Base-by-base conservation (phyloP, 768 basidiomycete genomes). In the Russula sp. region DNA sequence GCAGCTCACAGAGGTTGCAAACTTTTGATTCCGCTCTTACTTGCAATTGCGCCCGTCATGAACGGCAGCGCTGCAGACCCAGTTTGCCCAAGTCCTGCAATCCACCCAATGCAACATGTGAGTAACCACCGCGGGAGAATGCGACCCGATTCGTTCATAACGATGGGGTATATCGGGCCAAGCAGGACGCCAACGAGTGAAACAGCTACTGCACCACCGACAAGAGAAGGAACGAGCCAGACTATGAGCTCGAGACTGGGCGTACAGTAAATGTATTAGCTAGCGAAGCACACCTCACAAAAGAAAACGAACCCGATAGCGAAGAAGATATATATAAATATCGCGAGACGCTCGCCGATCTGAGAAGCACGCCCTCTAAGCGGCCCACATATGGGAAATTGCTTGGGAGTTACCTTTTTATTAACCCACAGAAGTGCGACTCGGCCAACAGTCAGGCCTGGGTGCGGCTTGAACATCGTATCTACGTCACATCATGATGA, bases 171-270 rank as follows among this genome's bases (percentile, higher is more conserved):
- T 61, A 80, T 73, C 16, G 80, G 81, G 0, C 81, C 82, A 27
- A 84, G 73, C 40, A 80, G 68, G 16, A 84, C 57, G 48, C 86
- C 86, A 45, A 85, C 73, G 42, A 87, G 71, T 2, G 83, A 75
- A 52, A 82, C 78, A 13, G 80, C 77, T 6, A 87, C 73, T 0
- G 82, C 85, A 47, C 78, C 78, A 20, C 78, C 81, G 32, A 84
- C 72, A 49, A 88, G 71, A 5, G 76, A 78, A 1, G 82, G 80
- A 0, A 81, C 80, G 4, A 81, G 73, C 86, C 86, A 87, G 10
- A 87, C 73, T 39, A 81, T 71, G 42, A 87, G 68, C 65, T 86
- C 80, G 32, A 87, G 73, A 14, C 79, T 83, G 62, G 54, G 37
- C 35, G 20, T 16, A 32, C 16, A 6, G 20, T 16, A 32, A 27